phyloP scores from a whole-genome alignment of 2,329 filamentous ascomycete genomes.

The Aspergillus sp. region DNA sequence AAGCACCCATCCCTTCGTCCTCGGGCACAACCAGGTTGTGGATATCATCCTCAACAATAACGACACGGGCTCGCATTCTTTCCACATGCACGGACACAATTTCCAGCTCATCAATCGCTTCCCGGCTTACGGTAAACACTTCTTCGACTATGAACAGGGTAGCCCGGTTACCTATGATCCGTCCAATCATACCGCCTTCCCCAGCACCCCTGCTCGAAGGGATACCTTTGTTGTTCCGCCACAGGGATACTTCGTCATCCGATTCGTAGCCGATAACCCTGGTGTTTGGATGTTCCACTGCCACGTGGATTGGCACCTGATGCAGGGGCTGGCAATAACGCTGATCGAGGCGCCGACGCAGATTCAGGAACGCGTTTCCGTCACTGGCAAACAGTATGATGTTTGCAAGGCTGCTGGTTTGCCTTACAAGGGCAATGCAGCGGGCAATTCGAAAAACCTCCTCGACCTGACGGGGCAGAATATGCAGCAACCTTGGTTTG shows the following conservation, averaged over 20 bases:
- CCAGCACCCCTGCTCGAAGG: slow-evolving; percentile 39
- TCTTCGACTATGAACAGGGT: slow-evolving; percentile 1
- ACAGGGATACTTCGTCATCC: slow-evolving; percentile 44
- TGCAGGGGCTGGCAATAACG: slow-evolving; percentile 44
- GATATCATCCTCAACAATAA: slow-evolving; percentile 34
- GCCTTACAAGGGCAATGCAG: not conserved
- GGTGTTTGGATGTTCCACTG: slow-evolving; percentile 41
- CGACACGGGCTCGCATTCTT: slow-evolving; percentile 55
- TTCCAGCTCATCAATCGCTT: slow-evolving; percentile 52
- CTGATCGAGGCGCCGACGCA: slow-evolving; percentile 43
- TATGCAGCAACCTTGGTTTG: too few species aligned
- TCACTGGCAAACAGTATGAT: not conserved
- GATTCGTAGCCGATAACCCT: slow-evolving; percentile 46
- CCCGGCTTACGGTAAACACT: slow-evolving; percentile 14
- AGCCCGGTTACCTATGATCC: slow-evolving; percentile 6
- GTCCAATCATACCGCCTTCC: slow-evolving; percentile 27
- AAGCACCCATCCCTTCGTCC: slow-evolving; percentile 56
- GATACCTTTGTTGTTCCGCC: slow-evolving; percentile 46
- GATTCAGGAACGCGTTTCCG: slow-evolving; percentile 1
- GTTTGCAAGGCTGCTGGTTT: not conserved
- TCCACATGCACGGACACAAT: slow-evolving; percentile 67
- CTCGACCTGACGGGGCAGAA: not conserved
- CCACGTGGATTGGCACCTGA: slow-evolving; percentile 45
- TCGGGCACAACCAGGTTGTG: slow-evolving; percentile 48
- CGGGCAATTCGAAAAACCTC: not conserved